Evolutionary conservation across 345 rosid genomes (phyloP).

Genomic region (Punica granatum): DNA sequence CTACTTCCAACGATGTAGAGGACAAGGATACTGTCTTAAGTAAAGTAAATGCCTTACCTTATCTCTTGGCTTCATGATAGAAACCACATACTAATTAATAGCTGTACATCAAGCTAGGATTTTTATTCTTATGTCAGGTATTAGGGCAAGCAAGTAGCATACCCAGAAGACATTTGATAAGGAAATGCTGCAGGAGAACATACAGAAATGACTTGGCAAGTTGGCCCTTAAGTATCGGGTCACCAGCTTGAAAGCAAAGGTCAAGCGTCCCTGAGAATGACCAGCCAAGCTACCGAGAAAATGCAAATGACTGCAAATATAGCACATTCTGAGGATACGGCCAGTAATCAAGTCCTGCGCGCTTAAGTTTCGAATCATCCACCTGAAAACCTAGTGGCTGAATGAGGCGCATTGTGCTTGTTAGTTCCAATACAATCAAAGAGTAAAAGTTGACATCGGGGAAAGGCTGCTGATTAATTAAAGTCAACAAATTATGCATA

Average conservation of each 20-base stretch:
- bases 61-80: not conserved
- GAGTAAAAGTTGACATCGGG: not conserved
- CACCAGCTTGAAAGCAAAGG: not conserved
- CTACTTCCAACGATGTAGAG: not conserved
- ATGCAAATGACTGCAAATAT: not conserved
- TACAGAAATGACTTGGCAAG: not conserved
- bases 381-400: constrained; percentile 93
- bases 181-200: not conserved
- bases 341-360: constrained; percentile 98
- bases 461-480: not conserved
- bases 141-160: not conserved
- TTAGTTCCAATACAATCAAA: not conserved
- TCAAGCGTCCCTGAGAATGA: not conserved
- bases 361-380: constrained; percentile 75
- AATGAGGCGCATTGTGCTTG: not conserved
- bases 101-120: not conserved
- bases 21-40: not conserved
- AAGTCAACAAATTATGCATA: not conserved
- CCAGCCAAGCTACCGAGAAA: not conserved
- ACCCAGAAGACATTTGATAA: not conserved
- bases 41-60: too few relatives aligned
- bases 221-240: too few relatives aligned
- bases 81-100: not conserved
- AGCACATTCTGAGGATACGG: constrained; percentile 59
- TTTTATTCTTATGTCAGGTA: not conserved